These are phyloP conservation scores for Penicillium sp. DNA, from an alignment of 2,329 filamentous ascomycete genomes.

Conservation along the genomic window DNA sequence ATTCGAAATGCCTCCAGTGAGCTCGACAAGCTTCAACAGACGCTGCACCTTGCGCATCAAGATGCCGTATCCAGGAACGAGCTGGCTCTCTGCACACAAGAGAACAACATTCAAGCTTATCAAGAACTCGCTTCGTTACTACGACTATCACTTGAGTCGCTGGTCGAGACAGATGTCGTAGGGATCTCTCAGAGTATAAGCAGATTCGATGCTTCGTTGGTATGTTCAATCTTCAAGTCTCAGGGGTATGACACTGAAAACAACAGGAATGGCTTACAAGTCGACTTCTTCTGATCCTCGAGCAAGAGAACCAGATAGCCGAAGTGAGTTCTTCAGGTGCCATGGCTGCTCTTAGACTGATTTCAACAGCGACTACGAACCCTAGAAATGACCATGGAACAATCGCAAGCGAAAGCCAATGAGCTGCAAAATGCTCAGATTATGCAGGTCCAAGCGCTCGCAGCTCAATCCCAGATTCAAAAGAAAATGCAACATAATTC, in stretches of 20 bases:
- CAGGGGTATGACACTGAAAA: constrained; percentile 2
- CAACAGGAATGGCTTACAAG: constrained; percentile 33
- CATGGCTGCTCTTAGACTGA: constrained; percentile 14
- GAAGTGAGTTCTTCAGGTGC: constrained; percentile 24
- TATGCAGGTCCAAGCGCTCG: constrained; percentile 32
- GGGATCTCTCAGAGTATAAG: constrained; percentile 30
- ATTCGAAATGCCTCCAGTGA: constrained; percentile 28
- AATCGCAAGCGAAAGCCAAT: constrained; percentile 33
- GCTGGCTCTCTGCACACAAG: constrained; percentile 27
- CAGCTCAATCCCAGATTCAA: constrained; percentile 27
- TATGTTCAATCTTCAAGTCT: constrained; percentile 16
- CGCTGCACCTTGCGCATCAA: constrained; percentile 27
- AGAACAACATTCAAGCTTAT: constrained; percentile 27
- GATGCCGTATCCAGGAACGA: constrained; percentile 28
- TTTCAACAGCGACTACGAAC: constrained; percentile 32
- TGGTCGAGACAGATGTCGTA: constrained; percentile 31
- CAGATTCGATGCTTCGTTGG: constrained; percentile 36
- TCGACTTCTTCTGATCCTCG: constrained; percentile 27
- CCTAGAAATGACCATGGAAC: constrained; percentile 34
- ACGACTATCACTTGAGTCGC: constrained; percentile 30
- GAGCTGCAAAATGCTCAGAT: constrained; percentile 33
- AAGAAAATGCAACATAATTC: constrained; percentile 26
- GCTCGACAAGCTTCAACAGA: constrained; percentile 22
- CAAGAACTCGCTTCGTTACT: constrained; percentile 31
- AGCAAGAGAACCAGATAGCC: constrained; percentile 34